Conservation (phyloP, 495 filamentous ascomycete genomes). For the Cudoniella acicularis region DNA sequence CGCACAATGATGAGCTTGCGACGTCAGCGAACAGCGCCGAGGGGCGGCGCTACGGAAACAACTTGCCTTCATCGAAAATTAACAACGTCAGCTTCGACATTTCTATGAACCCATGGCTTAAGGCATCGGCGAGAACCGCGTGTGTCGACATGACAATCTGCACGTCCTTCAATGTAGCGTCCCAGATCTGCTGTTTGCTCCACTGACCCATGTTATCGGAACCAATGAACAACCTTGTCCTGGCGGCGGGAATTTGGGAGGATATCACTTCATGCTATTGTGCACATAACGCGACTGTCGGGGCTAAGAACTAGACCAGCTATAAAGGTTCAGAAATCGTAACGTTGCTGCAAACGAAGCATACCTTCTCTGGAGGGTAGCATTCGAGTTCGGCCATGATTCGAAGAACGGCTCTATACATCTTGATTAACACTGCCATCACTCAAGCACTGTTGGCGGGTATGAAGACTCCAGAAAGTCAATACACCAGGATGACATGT, state of each 20-base stretch:
- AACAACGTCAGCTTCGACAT: slow-evolving; percentile 63
- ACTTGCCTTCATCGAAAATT: slow-evolving; percentile 73
- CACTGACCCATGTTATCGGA: slow-evolving; percentile 68
- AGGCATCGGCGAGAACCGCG: slow-evolving; percentile 70
- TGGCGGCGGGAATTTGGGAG: slow-evolving; percentile 56
- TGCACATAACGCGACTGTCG: slow-evolving; percentile 67
- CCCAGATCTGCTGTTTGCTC: slow-evolving; percentile 67
- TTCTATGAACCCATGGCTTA: slow-evolving; percentile 72
- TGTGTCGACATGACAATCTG: slow-evolving; percentile 73
- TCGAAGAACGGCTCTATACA: background rate
- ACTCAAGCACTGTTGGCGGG: background rate
- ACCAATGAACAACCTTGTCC: slow-evolving; percentile 61
- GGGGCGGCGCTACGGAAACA: background rate
- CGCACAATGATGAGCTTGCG: slow-evolving; percentile 56
- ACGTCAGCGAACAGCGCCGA: background rate
- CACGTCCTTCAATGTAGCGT: slow-evolving; percentile 61
- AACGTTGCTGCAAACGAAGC: slow-evolving; percentile 60
- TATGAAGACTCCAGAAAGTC: slow-evolving; percentile 2
- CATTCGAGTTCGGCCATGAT: slow-evolving; percentile 41
- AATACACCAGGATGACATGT: background rate
- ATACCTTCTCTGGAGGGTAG: slow-evolving; percentile 57
- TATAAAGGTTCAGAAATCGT: slow-evolving; percentile 52
- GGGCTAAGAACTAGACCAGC: slow-evolving; percentile 81
- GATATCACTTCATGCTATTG: slow-evolving; percentile 68
- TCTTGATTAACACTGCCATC: background rate